Percentiles rank a stretch among this genome's conserved stretches.
phyloP scores from a whole-genome alignment of 1,284 basidiomycete species.

The Cutaneotrichosporon sp. region DNA sequence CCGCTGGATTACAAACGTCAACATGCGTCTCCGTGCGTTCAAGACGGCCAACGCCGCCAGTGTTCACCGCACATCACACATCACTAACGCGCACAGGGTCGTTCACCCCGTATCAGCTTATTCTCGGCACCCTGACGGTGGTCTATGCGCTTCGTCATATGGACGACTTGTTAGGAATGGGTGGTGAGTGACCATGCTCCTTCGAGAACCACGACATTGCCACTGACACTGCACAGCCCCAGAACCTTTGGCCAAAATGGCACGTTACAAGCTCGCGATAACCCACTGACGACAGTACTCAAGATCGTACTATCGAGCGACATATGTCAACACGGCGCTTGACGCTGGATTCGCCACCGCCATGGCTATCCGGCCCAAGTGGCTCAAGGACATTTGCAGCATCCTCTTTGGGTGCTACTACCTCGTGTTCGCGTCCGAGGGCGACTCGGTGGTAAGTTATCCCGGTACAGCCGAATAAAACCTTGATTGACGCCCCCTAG shows the following conservation, averaged over 20 bases:
- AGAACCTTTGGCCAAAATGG: conserved; percentile 82
- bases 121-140: conserved; percentile 74
- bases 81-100: conserved; percentile 53
- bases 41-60: neutral
- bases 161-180: conserved; percentile 79
- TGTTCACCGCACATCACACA: neutral
- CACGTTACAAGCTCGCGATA: conserved; percentile 49
- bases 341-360: conserved; percentile 96
- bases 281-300: conserved; percentile 62
- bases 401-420: conserved; percentile 85
- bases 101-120: conserved; percentile 92
- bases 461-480: neutral
- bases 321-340: conserved; percentile 89
- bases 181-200: conserved; percentile 54
- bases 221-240: conserved; percentile 59
- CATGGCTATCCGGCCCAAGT: conserved; percentile 85
- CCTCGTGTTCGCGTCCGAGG: conserved; percentile 86
- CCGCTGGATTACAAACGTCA: conserved; percentile 38
- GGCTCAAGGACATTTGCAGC: conserved; percentile 80
- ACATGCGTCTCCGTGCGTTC: conserved; percentile 37
- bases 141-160: conserved; percentile 81
- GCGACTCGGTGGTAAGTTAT: conserved; percentile 75
- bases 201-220: neutral
- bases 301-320: conserved; percentile 89
- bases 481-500: conserved; percentile 49